Evolutionary conservation across 805 yeast genomes (phyloP), one percentile per base, ranked within the genome.

Genomic region (Metschnikowia matae): DNA sequence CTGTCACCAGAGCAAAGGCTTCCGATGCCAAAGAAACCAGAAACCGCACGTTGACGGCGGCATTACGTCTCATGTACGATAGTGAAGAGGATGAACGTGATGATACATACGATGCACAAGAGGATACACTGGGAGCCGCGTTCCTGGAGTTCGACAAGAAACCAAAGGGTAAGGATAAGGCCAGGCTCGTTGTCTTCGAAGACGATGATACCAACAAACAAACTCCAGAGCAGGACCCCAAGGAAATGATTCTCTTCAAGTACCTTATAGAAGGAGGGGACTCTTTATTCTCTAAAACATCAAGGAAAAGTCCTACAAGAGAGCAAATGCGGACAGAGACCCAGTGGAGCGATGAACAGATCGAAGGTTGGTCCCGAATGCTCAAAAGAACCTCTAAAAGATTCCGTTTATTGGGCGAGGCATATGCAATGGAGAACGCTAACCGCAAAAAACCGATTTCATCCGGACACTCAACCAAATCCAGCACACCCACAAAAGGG

Each of bases 291-390:
- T 77, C 68, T 7, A 75, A 80, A 51, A 52, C 68, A 0, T 62
- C 71, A 10, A 71, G 97, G 53, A 80, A 81, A 36, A 54, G 83
- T 0, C 67, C 71, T 40, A 66, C 62, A 8, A 73, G 96, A 47
- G 67, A 70, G 32, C 76, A 74, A 23, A 69, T 89, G 62, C 80
- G 76, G 54, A 57, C 64, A 5, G 71, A 73, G 36, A 78, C 84
- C 0, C 73, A 73, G 0, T 89, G 96, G 96, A 74, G 90, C 0
- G 91, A 90, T 65, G 96, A 89, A 61, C 96, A 89, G 63, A 81
- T 92, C 44, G 97, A 91, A 73, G 96, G 96, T 0, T 92, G 97
- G 97, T 85, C 85, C 1, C 70, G 86, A 49, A 85, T 87, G 85
- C 63, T 90, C 17, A 75, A 80, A 46, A 80, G 79, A 58, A 79